A percentile compares a stretch with the other conserved stretches of the same genome.
phyloP scores from a whole-genome alignment of 2,329 filamentous ascomycete species.

The Fusarium sp. region DNA sequence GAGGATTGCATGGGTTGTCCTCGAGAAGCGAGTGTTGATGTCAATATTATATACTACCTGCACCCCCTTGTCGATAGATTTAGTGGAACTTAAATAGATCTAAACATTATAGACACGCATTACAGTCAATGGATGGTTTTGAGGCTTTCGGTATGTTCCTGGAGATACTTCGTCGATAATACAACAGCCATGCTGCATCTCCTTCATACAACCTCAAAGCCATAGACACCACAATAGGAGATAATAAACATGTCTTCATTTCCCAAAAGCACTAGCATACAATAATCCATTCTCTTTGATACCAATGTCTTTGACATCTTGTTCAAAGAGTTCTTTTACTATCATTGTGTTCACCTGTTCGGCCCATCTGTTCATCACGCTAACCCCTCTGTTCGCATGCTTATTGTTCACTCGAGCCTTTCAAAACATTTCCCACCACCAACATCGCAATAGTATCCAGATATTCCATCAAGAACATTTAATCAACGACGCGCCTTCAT shows the following conservation, averaged over 20 bases:
- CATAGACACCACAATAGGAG: background rate
- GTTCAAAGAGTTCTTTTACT: background rate
- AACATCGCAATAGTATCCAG: background rate
- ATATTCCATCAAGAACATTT: background rate
- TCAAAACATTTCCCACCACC: background rate
- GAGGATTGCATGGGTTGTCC: no score
- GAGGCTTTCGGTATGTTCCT: background rate
- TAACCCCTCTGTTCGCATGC: background rate
- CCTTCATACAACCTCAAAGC: background rate
- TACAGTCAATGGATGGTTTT: no score
- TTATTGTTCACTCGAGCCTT: background rate
- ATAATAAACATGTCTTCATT: no score
- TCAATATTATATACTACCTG: background rate
- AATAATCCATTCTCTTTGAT: background rate
- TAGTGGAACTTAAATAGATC: accelerated
- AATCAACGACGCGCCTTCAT: background rate
- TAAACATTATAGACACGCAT: no score
- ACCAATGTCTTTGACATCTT: accelerated
- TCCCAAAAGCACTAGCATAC: background rate
- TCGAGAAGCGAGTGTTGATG: background rate
- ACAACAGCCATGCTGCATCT: background rate
- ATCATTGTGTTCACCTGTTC: background rate
- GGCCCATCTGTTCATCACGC: background rate
- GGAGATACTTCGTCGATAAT: background rate
- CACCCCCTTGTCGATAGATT: background rate